Percentiles rank a stretch among this genome's conserved stretches.
These are phyloP conservation scores for Pelargonium australe DNA, from an alignment of 441 rosid genomes.

Conservation along the genomic window DNA sequence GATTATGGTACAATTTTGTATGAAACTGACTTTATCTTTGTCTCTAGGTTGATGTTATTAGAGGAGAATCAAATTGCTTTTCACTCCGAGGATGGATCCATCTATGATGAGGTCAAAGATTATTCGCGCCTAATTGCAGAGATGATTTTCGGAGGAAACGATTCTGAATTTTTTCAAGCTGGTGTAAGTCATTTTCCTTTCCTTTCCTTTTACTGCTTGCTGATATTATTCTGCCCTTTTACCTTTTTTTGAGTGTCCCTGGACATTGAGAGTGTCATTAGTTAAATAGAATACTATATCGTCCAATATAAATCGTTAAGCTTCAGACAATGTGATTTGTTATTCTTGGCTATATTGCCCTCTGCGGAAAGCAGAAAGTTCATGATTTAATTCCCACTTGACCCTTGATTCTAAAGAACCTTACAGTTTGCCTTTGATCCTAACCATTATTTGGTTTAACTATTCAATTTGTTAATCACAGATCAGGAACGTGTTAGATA, in stretches of 20 bases:
- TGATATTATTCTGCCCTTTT: neutral
- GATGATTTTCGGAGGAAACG: constrained; percentile 90
- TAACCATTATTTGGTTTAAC: constrained; percentile 2
- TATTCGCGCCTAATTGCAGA: constrained; percentile 91
- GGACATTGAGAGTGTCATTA: neutral
- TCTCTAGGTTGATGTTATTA: constrained; percentile 72
- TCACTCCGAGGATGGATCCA: constrained; percentile 79
- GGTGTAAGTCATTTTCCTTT: constrained; percentile 57
- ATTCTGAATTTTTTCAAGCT: constrained; percentile 78
- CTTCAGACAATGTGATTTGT: neutral
- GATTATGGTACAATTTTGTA: neutral
- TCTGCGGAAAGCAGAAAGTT: neutral
- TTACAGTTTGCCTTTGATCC: constrained; percentile 2
- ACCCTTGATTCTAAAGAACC: neutral
- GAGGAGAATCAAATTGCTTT: constrained; percentile 99
- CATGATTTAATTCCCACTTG: neutral
- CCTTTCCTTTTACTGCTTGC: neutral
- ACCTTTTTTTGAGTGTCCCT: neutral
- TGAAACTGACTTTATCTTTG: neutral
- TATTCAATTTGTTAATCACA: constrained; percentile 26
- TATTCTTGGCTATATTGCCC: neutral
- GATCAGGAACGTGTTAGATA: constrained; percentile 75
- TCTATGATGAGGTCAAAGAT: constrained; percentile 88
- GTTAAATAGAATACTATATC: neutral
- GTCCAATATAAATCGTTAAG: neutral